These are phyloP conservation scores for Digitaria exilis DNA, from an alignment of 202 grass and related monocot genomes.

Conservation along the genomic window DNA sequence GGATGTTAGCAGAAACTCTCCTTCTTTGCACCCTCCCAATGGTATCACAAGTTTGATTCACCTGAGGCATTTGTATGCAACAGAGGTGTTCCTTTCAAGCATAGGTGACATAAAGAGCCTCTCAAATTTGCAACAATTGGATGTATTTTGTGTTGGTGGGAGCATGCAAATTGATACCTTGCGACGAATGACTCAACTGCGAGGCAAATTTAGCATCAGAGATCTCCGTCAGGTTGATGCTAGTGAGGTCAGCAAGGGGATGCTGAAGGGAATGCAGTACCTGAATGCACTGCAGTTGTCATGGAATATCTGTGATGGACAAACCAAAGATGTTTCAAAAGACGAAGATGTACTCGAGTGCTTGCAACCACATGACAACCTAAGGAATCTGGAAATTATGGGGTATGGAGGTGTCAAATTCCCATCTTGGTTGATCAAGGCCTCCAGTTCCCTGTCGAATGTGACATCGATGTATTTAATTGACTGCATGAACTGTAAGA, in stretches of 20 bases:
- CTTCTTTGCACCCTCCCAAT: constrained; percentile 27
- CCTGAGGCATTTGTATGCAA: constrained; percentile 40
- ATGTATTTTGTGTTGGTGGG: constrained; percentile 9
- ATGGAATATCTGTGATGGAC: constrained; percentile 25
- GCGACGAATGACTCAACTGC: constrained; percentile 35
- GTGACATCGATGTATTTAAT: constrained; percentile 28
- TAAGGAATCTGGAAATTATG: constrained; percentile 31
- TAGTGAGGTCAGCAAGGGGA: constrained; percentile 31
- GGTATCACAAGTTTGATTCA: constrained; percentile 32
- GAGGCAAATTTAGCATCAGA: constrained; percentile 23
- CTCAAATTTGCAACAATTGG: constrained; percentile 43
- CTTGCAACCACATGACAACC: constrained; percentile 47
- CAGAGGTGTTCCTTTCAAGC: constrained; percentile 28
- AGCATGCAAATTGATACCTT: background rate
- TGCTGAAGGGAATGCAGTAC: constrained; percentile 45
- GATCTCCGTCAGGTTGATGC: constrained; percentile 33
- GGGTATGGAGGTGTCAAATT: constrained; percentile 34
- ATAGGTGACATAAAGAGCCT: constrained; percentile 30
- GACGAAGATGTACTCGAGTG: constrained; percentile 41
- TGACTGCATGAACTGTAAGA: constrained; percentile 40
- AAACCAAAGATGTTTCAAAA: constrained; percentile 24
- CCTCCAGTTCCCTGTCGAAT: constrained; percentile 4
- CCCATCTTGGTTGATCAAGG: constrained; percentile 42
- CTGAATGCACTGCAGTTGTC: constrained; percentile 39
- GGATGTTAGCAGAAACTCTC: constrained; percentile 32